Evolutionary conservation across 2,329 filamentous ascomycete genomes (phyloP), one percentile per base, ranked within the genome.

Genomic region (Rutstroemia sp.): DNA sequence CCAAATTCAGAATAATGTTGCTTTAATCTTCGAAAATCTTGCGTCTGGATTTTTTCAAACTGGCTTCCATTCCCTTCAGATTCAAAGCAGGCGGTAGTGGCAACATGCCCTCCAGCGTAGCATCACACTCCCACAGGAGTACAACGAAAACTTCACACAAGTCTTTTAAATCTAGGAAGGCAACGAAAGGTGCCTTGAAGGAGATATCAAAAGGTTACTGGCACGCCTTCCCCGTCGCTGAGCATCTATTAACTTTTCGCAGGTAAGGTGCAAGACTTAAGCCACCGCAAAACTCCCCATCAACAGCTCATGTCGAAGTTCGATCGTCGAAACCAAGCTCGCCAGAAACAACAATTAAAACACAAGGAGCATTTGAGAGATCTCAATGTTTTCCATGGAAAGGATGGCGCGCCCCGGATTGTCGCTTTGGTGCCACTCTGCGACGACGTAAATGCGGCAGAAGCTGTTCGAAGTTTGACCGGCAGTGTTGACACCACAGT

Each of bases 281-380:
- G 80, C 66, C 78, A 79, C 66, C 85, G 92, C 68, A 95, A 90
- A 73, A 96, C 92, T 16, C 90, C 90, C 55, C 90, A 96, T 71
- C 94, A 99, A 71, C 90, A 96, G 75, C 83, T 96, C 74, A 92
- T 96, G 89, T 95, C 91, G 58, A 99, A 97, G 74, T 82, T 99
- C 71, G 91, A 96, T 73, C 87, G 94, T 59, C 86, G 90, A 66
- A 97, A 99, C 73, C 90, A 95, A 76, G 89, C 90, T 65, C 92
- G 92, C 73, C 94, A 99, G 77, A 85, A 87, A 71, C 88, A 92
- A 67, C 76, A 88, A 60, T 79, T 85, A 64, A 96, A 97, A 73
- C 85, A 91, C 69, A 85, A 85, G 69, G 90, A 94, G 66, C 88
- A 94, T 68, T 79, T 87, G 49, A 87, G 88, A 64, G 87, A 90